These are phyloP conservation scores for baker's yeast (Saccharomyces cerevisiae) DNA, from an alignment of 805 yeast species.

Conservation along the genomic window DNA sequence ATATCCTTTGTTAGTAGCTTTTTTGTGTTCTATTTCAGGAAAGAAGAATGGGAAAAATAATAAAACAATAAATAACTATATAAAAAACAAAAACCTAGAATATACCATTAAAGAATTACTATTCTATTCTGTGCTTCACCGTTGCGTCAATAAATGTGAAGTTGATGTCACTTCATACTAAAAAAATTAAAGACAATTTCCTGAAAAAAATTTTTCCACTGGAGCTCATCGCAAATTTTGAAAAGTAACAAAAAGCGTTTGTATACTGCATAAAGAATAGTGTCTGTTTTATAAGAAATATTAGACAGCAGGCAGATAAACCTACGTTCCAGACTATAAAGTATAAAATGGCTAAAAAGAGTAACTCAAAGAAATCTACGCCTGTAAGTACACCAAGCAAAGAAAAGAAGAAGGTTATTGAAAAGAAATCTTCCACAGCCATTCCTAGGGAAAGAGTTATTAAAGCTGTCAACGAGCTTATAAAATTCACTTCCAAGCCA, in stretches of 20 bases:
- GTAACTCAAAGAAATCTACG: constrained; percentile 14
- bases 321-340: not conserved
- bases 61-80: not conserved
- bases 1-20: not conserved
- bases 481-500: constrained; percentile 42
- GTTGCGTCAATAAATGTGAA: not conserved
- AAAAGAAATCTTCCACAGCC: constrained; percentile 5
- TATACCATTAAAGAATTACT: not conserved
- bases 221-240: not conserved
- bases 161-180: not conserved
- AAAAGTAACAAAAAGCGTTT: not conserved
- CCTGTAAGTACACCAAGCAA: constrained; percentile 17
- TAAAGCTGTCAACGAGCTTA: constrained; percentile 59
- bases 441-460: constrained; percentile 30
- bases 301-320: not conserved
- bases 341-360: constrained; percentile 13
- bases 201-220: not conserved
- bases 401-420: constrained; percentile 5
- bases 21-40: not conserved
- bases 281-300: not conserved
- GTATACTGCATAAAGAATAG: not conserved
- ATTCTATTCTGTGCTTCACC: not conserved
- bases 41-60: not conserved
- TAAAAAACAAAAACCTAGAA: not conserved
- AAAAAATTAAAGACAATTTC: not conserved